Percentiles rank a stretch among this genome's conserved stretches.
These are phyloP conservation scores for Yamadazyma buinensis DNA, from an alignment of 1,139 yeast genomes.

Conservation along the genomic window DNA sequence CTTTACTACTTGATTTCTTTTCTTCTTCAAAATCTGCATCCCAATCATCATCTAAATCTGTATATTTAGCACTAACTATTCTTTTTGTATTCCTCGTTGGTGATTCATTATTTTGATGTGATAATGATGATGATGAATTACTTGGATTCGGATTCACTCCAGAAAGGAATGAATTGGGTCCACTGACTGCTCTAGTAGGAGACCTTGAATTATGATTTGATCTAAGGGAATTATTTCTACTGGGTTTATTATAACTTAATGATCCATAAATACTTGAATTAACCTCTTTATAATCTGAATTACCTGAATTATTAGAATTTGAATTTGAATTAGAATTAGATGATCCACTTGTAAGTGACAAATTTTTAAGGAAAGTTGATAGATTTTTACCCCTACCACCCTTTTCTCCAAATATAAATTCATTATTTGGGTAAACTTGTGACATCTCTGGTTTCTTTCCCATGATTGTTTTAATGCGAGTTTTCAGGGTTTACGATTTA, in stretches of 20 bases:
- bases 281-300: conserved; percentile 27
- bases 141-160: conserved; percentile 9
- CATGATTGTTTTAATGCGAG: conserved; percentile 18
- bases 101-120: conserved; percentile 1
- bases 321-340: neutral
- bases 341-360: conserved; percentile 35
- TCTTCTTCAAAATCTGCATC: conserved; percentile 71
- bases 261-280: conserved; percentile 43
- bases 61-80: conserved; percentile 27
- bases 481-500: too few relatives aligned
- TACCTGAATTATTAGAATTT: too few relatives aligned
- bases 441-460: conserved; percentile 57
- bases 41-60: conserved; percentile 88
- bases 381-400: conserved; percentile 67
- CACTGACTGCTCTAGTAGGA: conserved; percentile 21
- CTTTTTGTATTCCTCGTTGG: conserved; percentile 5
- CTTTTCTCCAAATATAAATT: conserved; percentile 62
- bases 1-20: conserved; percentile 15
- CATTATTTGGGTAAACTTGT: conserved; percentile 53
- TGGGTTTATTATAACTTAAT: conserved; percentile 24
- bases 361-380: conserved; percentile 53
- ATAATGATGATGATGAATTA: too few relatives aligned
- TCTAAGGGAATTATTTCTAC: conserved; percentile 18
- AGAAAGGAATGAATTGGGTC: conserved; percentile 10
- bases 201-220: too few relatives aligned